Percentiles rank a stretch among this genome's conserved stretches.
These are phyloP conservation scores for Anethum foeniculum DNA, from an alignment of 140 eudicot genomes.

Conservation along the genomic window DNA sequence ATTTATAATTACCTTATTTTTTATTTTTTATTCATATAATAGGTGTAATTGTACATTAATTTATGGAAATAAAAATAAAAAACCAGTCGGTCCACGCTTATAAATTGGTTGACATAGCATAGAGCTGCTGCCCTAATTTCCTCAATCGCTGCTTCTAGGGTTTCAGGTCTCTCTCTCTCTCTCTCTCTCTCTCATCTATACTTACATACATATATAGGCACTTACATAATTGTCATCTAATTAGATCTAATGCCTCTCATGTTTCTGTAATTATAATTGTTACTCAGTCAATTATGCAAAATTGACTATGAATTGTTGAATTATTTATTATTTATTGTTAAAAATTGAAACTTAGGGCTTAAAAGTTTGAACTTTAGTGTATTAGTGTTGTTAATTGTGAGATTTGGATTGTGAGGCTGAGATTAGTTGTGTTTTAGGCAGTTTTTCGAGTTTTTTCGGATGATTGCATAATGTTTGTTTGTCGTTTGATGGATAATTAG, in stretches of 20 bases:
- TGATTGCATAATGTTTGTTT: not conserved
- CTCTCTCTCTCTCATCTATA: no score
- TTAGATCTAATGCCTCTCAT: not conserved
- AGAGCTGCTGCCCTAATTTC: no score
- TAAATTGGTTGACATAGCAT: no score
- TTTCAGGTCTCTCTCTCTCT: no score
- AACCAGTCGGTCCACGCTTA: no score
- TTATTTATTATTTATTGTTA: not conserved
- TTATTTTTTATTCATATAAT: no score
- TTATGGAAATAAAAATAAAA: no score
- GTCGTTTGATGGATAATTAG: not conserved
- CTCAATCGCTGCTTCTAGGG: no score
- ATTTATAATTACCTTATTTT: no score
- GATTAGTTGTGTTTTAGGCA: not conserved
- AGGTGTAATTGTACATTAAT: no score
- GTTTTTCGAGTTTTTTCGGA: no score
- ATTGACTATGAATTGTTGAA: not conserved
- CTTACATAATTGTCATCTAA: not conserved
- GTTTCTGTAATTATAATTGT: not conserved
- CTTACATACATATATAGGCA: not conserved
- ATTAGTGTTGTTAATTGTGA: not conserved
- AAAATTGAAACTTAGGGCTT: not conserved
- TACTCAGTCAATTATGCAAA: not conserved
- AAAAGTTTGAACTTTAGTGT: not conserved
- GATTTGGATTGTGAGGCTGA: not conserved